Percentiles rank a stretch among this genome's conserved stretches.
These are phyloP conservation scores for Salix viminalis DNA, from an alignment of 345 rosid genomes.

Conservation along the genomic window DNA sequence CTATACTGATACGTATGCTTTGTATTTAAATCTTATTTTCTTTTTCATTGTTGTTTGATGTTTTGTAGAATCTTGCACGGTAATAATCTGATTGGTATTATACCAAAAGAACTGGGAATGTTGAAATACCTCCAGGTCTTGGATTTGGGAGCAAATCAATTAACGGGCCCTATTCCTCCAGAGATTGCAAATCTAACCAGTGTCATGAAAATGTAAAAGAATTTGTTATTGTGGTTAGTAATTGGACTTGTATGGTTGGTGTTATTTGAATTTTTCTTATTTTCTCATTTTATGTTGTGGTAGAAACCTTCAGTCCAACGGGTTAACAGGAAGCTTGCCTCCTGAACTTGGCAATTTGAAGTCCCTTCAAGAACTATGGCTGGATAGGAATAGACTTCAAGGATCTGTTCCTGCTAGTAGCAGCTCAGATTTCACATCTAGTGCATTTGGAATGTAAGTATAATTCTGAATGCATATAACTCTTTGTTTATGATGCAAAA, in stretches of 20 bases:
- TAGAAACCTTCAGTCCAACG: constrained; percentile 94
- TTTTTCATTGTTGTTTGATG: constrained; percentile 2
- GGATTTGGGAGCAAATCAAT: constrained; percentile 87
- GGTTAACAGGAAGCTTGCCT: constrained; percentile 78
- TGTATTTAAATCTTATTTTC: constrained; percentile 10
- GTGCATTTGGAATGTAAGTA: constrained; percentile 52
- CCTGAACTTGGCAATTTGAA: constrained; percentile 70
- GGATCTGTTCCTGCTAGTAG: constrained; percentile 66
- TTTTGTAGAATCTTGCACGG: constrained; percentile 65
- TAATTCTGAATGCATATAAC: not conserved
- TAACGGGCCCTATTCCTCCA: constrained; percentile 77
- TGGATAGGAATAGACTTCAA: constrained; percentile 85
- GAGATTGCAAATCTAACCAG: constrained; percentile 69
- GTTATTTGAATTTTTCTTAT: constrained; percentile 5
- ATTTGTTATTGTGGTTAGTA: not conserved
- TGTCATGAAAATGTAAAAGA: constrained; percentile 49
- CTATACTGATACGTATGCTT: not conserved
- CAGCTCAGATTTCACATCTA: constrained; percentile 27
- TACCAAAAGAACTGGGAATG: constrained; percentile 85
- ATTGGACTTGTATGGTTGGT: constrained; percentile 3
- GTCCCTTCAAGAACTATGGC: constrained; percentile 67
- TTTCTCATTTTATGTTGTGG: constrained; percentile 14
- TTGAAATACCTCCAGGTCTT: constrained; percentile 64
- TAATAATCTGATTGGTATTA: constrained; percentile 64
- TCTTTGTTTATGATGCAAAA: not conserved